phyloP scores from a whole-genome alignment of 2,329 filamentous ascomycete species.

The Beauveria medogensis region DNA sequence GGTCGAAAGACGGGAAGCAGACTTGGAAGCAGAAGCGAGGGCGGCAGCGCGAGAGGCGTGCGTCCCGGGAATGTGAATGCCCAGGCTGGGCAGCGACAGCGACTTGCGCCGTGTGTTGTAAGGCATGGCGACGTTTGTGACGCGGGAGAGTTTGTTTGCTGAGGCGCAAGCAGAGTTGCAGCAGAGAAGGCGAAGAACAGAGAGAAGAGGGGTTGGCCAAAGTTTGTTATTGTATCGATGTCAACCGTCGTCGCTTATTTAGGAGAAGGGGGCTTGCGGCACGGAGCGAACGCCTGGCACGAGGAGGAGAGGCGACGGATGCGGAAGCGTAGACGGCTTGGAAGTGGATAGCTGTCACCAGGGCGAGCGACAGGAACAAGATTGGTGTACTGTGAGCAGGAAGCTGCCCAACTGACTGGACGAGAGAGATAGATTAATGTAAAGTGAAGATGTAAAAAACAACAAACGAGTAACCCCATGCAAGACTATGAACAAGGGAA shows the following conservation, averaged over 20 bases:
- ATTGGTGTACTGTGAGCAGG: not conserved
- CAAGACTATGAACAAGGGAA: not conserved
- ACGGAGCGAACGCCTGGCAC: not conserved
- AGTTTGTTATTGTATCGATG: slow-evolving; percentile 10
- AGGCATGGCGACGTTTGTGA: slow-evolving; percentile 50
- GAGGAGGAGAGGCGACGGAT: slow-evolving; percentile 1
- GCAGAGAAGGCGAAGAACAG: not conserved
- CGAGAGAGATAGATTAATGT: not conserved
- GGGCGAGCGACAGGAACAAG: not conserved
- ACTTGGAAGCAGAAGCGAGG: slow-evolving; percentile 29
- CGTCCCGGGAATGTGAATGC: slow-evolving; percentile 74
- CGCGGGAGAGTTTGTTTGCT: not conserved
- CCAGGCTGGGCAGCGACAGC: slow-evolving; percentile 82
- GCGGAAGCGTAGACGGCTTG: slow-evolving; percentile 3
- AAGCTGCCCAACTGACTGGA: not conserved
- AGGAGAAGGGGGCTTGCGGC: not conserved
- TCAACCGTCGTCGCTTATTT: slow-evolving; percentile 4
- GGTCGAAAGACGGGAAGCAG: slow-evolving; percentile 4
- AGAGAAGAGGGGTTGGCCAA: not conserved
- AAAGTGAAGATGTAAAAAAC: not conserved
- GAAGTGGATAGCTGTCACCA: not conserved
- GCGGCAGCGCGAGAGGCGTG: slow-evolving; percentile 51
- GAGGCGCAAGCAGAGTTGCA: not conserved
- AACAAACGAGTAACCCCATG: not conserved
- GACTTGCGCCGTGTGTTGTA: slow-evolving; percentile 98